These are phyloP conservation scores for Actinomortierella ambigua DNA, from an alignment of 371 early-diverging fungal genomes.

Conservation along the genomic window DNA sequence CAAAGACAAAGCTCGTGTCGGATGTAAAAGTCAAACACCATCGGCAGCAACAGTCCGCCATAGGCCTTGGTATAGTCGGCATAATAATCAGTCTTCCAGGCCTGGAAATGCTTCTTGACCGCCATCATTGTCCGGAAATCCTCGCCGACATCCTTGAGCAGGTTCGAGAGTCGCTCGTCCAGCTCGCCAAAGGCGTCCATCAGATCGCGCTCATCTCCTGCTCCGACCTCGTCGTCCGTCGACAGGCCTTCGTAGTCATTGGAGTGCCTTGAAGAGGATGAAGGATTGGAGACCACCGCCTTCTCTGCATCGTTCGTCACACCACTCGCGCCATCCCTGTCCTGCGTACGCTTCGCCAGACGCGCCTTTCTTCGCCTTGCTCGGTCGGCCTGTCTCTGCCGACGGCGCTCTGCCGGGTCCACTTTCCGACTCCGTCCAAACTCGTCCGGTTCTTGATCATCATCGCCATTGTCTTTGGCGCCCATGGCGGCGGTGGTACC, in stretches of 20 bases:
- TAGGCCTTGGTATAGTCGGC: conserved; percentile 74
- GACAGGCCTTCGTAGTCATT: conserved; percentile 50
- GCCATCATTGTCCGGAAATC: conserved; percentile 59
- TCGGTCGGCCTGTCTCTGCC: conserved; percentile 43
- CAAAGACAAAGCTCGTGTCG: conserved; percentile 67
- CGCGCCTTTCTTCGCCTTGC: conserved; percentile 13
- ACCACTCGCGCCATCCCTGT: too few relatives aligned
- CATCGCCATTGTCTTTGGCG: conserved; percentile 16
- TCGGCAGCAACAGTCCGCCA: conserved; percentile 70
- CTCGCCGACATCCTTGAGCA: conserved; percentile 55
- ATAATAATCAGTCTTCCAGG: conserved; percentile 65
- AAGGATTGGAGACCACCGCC: too few relatives aligned
- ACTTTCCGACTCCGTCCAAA: conserved; percentile 50
- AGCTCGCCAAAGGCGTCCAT: conserved; percentile 29
- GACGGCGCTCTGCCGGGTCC: conserved; percentile 45
- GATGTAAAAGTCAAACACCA: conserved; percentile 72
- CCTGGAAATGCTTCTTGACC: conserved; percentile 65
- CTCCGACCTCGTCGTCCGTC: conserved; percentile 59
- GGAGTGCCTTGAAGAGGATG: neutral
- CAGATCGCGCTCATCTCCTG: conserved; percentile 49
- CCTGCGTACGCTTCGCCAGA: too few relatives aligned
- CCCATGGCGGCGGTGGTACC: too few relatives aligned
- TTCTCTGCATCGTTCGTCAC: neutral
- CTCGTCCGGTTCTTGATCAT: conserved; percentile 48
- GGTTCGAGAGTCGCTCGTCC: conserved; percentile 22